These are phyloP conservation scores for Chaetomidium leptoderma DNA, from an alignment of 495 filamentous ascomycete genomes.

Conservation along the genomic window DNA sequence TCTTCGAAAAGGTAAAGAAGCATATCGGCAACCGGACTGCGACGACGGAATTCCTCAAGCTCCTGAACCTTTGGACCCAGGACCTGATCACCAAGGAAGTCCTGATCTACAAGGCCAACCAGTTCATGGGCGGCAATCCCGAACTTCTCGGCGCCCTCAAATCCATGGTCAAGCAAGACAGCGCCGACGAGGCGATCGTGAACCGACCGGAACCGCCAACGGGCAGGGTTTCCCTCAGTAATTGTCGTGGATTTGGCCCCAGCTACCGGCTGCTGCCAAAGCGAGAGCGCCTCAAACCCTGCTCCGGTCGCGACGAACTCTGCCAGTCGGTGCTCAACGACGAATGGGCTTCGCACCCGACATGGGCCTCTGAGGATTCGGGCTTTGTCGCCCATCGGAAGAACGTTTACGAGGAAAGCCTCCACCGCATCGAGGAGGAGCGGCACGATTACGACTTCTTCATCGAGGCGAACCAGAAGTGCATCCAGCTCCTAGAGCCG, in stretches of 20 bases:
- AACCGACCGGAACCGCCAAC: slow-evolving; percentile 67
- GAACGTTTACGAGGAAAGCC: slow-evolving; percentile 85
- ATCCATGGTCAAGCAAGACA: slow-evolving; percentile 66
- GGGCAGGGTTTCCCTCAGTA: slow-evolving; percentile 78
- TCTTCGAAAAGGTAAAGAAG: slow-evolving; percentile 97
- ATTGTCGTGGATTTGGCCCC: slow-evolving; percentile 87
- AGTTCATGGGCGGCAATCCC: slow-evolving; percentile 80
- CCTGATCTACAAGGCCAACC: slow-evolving; percentile 72
- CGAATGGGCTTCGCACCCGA: slow-evolving; percentile 97
- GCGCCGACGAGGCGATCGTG: slow-evolving; percentile 71
- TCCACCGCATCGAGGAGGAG: slow-evolving; percentile 96
- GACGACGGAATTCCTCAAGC: slow-evolving; percentile 91
- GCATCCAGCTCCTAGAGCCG: slow-evolving; percentile 91
- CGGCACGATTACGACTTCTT: slow-evolving; percentile 98
- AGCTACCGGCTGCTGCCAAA: slow-evolving; percentile 92
- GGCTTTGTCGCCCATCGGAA: slow-evolving; percentile 98
- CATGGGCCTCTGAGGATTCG: slow-evolving; percentile 97
- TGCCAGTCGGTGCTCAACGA: slow-evolving; percentile 91
- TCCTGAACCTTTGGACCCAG: slow-evolving; percentile 88
- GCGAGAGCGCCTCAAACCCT: slow-evolving; percentile 78
- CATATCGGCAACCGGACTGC: slow-evolving; percentile 85
- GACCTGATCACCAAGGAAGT: slow-evolving; percentile 80
- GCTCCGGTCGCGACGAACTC: slow-evolving; percentile 89
- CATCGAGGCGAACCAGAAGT: slow-evolving; percentile 88
- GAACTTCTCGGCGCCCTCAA: slow-evolving; percentile 87